Base-by-base conservation (phyloP, 2,329 filamentous ascomycete genomes). In the Alternaria longipes region DNA sequence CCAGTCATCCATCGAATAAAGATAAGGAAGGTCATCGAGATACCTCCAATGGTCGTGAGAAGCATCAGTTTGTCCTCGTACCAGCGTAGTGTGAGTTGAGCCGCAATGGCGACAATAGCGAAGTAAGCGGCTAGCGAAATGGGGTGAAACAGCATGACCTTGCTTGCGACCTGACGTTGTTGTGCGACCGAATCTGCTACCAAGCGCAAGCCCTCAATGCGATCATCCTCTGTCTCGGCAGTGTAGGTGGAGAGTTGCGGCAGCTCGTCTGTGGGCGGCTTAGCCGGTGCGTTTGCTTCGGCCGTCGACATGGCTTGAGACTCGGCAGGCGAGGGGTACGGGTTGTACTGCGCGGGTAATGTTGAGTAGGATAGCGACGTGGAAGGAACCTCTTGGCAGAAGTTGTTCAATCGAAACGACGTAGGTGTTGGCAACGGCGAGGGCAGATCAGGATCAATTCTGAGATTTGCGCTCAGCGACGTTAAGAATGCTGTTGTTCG, bases 101-200 rank as follows among this genome's bases (percentile, higher is more conserved):
- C 74, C 12, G 82, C 66, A 14, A 83, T 56, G 6, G 75, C 79
- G 20, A 82, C 63, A 5, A 81, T 47, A 5, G 79, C 72, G 18
- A 83, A 68, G 32, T 82, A 60, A 0, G 72, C 73, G 5, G 80
- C 70, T n/a, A 83, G 68, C 26, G 76, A 74, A 38, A 74, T 45
- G 11, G 78, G 77, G 61, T 78, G 73, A 65, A 70, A 74, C 57
- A 79, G 71, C 49, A 95, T 81, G 64, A 86, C 81, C 56, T 82
- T 81, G 42, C 88, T 86, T 20, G 91, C 88, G 8, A 85, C 80
- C 74, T 92, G 89, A 63, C 90, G 88, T 82, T 95, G 93, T 79
- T 97, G 90, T 36, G 92, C 91, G 51, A 96, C 87, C 60, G 90
- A 92, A 79, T 94, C 92, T 62, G 92, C 90, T 40, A 97, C 85